Conservation (phyloP, 2,329 filamentous ascomycete genomes). For the Phyllosticta paracitricarpa region DNA sequence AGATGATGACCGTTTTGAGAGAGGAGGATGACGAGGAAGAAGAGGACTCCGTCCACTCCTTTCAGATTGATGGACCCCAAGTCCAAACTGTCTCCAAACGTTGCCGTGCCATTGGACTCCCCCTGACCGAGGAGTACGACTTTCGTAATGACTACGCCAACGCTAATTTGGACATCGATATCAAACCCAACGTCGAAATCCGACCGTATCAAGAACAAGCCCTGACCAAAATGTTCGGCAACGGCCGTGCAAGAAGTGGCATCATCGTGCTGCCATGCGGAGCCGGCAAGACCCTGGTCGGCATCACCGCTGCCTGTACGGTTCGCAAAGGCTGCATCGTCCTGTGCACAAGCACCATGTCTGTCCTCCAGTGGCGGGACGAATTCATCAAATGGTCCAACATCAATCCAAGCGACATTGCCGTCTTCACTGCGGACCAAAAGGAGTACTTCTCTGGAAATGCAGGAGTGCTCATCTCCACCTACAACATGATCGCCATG, state of each 20-base stretch:
- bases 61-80: conserved; percentile 73
- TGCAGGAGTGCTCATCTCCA: conserved; percentile 93
- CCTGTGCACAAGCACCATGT: conserved; percentile 95
- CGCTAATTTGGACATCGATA: conserved; percentile 83
- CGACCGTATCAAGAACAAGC: conserved; percentile 95
- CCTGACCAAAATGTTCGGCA: conserved; percentile 98
- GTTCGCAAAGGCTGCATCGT: conserved; percentile 96
- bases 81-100: conserved; percentile 84
- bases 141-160: conserved; percentile 87
- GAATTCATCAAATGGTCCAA: conserved; percentile 99
- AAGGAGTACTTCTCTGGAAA: conserved; percentile 79
- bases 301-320: conserved; percentile 96
- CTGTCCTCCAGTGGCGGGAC: conserved; percentile 89
- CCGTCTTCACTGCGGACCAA: conserved; percentile 87
- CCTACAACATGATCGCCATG: conserved; percentile 98
- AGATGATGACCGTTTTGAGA: conserved; percentile 56
- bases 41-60: conserved; percentile 80
- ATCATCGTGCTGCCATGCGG: conserved; percentile 96
- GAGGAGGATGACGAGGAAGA: conserved; percentile 82
- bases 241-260: conserved; percentile 90
- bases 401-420: conserved; percentile 85
- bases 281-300: conserved; percentile 92
- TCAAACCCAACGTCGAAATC: conserved; percentile 82
- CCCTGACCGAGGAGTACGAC: conserved; percentile 93
- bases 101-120: conserved; percentile 76